Base-by-base conservation (phyloP, 495 filamentous ascomycete genomes). In the Letharia columbiana region DNA sequence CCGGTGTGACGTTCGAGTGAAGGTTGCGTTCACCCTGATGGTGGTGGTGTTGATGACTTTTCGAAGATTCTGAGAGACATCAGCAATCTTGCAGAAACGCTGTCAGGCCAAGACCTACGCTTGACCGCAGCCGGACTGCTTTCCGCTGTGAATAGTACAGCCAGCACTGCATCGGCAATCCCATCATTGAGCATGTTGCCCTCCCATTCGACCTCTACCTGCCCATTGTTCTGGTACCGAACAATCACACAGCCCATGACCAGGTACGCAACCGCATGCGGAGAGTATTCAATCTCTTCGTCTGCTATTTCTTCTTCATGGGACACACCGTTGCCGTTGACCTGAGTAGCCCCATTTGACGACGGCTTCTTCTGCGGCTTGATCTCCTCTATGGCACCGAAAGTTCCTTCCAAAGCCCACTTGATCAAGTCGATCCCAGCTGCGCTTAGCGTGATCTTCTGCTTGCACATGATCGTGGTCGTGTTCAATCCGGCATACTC, bases 141-240 rank as follows among this genome's bases (percentile, higher is more conserved):
- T 77, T 98, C 95, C 18, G 96, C 87, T 0, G 87, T 89, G 66
- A 96, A 83, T 13, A 98, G 82, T 6, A 96, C 91, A 8, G 90
- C 94, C 79, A 97, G 88, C 20, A 96, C 89, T 15, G 94, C 91
- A 76, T 98, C 94, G 10, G 95, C 94, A 69, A 98, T 94, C 41
- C 92, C 91, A 70, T 98, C 94, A 71, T 98, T 98, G 69, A 96
- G 85, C 83, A 96, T 89, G 72, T 96, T 98, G 40, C 93, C 94
- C 71, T 97, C 94, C 94, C 94, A 98, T 73, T 96, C 91, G 2
- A 97, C 77, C 71, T 93, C 91, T 11, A 98, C 84, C 71, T 93
- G 89, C 33, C 91, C 88, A 64, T 81, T 85, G 57, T 74, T 79
- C 39, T 84, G 77, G 72, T 90, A 89, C 52, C 86, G 83, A 31